Evolutionary conservation across 164 flowering plant species (phyloP), one percentile per base, ranked within the genome.

Genomic region (Protea cynaroides): DNA sequence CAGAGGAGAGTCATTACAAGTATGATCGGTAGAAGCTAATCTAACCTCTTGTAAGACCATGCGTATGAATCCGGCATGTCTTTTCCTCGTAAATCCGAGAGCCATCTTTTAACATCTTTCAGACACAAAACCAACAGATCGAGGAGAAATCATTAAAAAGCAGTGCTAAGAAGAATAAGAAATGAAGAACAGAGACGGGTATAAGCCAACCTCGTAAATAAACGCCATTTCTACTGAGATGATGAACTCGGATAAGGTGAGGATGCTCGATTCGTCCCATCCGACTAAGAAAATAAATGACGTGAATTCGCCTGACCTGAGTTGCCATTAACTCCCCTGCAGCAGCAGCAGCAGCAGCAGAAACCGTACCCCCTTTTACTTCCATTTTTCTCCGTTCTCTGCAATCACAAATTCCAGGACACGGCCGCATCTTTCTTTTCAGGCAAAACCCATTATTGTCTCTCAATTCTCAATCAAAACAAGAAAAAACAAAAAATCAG

Each of bases 91-190:
- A 88, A 59, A 18, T 85, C 91, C 24, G 82, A 80, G 8, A 91
- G 70, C 95, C 97, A 91, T 71, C 87, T 79, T 84, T 88, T 91
- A 14, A 91, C 78, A 76, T 91, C 97, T 86, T 44, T 49, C n/a
- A 62, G n/a, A n/a, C 12, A 47, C 15, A 37, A 24, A 38, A 10
- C 50, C 10, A 1, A 25, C 25, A 8, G 43, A 44, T 44, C 14
- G 36, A 29, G 5, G 34, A 29, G 34, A 63, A 66, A 63, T 17
- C 34, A 14, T 17, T 6, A 58, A 49, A 46, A 47, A 12, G 7
- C 14, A 49, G 52, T 14, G n/a, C 9, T 8, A 4, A 1, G 10
- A 8, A n/a, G 13, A 55, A 18, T 12, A 22, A 15, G 12, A 62
- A n/a, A 18, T 18, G 15, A 23, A 29, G n/a, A 44, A 37, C 38